Conservation (phyloP, 192 early-diverging fungal species). For the Anaeromyces robustus region DNA sequence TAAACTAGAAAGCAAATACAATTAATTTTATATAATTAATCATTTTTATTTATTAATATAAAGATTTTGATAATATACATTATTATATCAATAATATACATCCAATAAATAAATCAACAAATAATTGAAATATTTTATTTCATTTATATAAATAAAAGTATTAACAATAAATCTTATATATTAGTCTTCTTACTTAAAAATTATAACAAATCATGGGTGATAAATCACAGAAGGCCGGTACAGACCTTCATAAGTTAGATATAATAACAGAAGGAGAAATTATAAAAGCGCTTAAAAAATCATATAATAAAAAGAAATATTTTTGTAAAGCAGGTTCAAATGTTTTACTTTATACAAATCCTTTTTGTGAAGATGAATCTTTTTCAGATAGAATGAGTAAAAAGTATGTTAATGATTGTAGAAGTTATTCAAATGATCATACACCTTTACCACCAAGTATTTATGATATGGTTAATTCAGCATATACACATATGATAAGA, state of each 20-base stretch:
- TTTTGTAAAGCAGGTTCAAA: not conserved
- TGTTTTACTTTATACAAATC: not conserved
- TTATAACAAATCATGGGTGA: not conserved
- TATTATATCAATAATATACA: no score
- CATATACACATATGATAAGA: not conserved
- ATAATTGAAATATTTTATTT: no score
- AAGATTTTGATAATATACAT: no score
- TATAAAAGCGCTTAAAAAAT: not conserved
- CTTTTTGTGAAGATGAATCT: not conserved
- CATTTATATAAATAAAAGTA: no score
- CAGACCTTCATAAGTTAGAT: not conserved
- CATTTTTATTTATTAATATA: no score
- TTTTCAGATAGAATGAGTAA: not conserved
- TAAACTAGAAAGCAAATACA: no score
- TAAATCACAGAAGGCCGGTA: not conserved
- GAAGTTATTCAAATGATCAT: not conserved
- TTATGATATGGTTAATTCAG: not conserved
- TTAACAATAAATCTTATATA: no score
- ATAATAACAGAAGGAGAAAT: not conserved
- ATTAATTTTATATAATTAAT: no score
- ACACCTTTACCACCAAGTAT: not conserved
- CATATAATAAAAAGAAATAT: not conserved
- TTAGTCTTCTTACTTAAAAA: no score
- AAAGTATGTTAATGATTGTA: not conserved
- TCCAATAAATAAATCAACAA: no score